Base-by-base conservation (phyloP, 169 alveolate species). In the Plasmodium adleri region DNA sequence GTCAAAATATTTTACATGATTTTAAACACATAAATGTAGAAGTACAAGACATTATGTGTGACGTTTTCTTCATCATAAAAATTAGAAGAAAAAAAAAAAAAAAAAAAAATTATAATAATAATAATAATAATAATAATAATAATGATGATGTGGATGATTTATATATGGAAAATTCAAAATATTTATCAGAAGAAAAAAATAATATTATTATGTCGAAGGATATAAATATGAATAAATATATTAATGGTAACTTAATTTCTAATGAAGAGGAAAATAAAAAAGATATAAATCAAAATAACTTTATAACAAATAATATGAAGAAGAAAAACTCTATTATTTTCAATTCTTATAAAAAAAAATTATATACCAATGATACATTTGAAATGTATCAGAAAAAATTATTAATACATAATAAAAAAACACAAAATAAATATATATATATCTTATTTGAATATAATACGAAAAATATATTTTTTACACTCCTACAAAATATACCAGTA, bases 401-500 rank as follows among this genome's bases (percentile, higher is more conserved):
- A 54, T 15, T 74, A 60, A 74, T 39, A 59, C 60, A 60, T n/a
- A 74, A 74, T 60, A 58, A 60, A 59, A 17, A 47, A n/a, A 39
- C 47, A 39, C 47, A 1, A 5, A 74, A 74, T 45, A 60, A 17
- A 50, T 74, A 74, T 45, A 17, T 74, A 32, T 74, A 28, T 74
- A 43, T 74, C 20, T 24, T 74, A 9, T 66, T 47, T 7, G 88
- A 74, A 59, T 74, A 74, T 66, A 74, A 74, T 20, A 43, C 73
- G 9, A 60, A 10, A 39, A 67, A 67, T 62, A 60, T 74, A 67
- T 74, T 74, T 74, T 74, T 74, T 66, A 74, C 88, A 10, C 22
- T 66, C n/a, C n/a, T 74, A 22, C 60, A 74, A 28, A 74, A 74
- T 10, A 59, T 74, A n/a, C 88, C 88, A 26, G n/a, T 59, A 13